phyloP scores from a whole-genome alignment of 768 basidiomycete species.

The Scleroderma citrinum region DNA sequence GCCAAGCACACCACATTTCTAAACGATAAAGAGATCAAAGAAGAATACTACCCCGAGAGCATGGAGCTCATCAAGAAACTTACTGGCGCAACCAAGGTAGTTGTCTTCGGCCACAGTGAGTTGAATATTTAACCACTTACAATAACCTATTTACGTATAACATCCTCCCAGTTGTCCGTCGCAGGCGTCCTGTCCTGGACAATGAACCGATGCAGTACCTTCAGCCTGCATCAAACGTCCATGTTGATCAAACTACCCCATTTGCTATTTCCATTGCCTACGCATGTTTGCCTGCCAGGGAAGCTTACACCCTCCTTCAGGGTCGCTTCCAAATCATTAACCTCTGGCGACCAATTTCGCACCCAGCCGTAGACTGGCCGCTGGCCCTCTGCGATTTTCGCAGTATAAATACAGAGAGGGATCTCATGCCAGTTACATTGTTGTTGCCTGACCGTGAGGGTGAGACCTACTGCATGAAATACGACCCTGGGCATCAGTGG shows the following conservation, averaged over 20 bases:
- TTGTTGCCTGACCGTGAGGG: constrained; percentile 38
- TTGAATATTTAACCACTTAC: neutral
- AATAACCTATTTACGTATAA: neutral
- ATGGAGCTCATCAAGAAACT: constrained; percentile 50
- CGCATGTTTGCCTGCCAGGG: constrained; percentile 34
- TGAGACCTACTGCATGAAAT: constrained; percentile 37
- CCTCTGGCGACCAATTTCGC: constrained; percentile 49
- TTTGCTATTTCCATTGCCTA: constrained; percentile 35
- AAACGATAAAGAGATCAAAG: constrained; percentile 44
- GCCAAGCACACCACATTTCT: constrained; percentile 43
- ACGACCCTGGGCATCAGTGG: constrained; percentile 38
- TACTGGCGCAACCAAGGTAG: constrained; percentile 54
- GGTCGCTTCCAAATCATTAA: constrained; percentile 50
- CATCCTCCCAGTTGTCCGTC: constrained; percentile 37
- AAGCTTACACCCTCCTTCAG: constrained; percentile 34
- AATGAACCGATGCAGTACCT: constrained; percentile 23
- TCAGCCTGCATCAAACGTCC: constrained; percentile 32
- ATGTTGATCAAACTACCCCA: constrained; percentile 45
- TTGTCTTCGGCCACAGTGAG: constrained; percentile 63
- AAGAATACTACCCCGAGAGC: constrained; percentile 58
- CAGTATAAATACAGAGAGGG: constrained; percentile 32
- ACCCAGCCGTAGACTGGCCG: constrained; percentile 42
- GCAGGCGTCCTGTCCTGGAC: constrained; percentile 33
- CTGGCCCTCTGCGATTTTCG: constrained; percentile 45
- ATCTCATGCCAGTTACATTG: constrained; percentile 34